Conservation (phyloP, 306 rosid genomes). For the Prunus mongolica region DNA sequence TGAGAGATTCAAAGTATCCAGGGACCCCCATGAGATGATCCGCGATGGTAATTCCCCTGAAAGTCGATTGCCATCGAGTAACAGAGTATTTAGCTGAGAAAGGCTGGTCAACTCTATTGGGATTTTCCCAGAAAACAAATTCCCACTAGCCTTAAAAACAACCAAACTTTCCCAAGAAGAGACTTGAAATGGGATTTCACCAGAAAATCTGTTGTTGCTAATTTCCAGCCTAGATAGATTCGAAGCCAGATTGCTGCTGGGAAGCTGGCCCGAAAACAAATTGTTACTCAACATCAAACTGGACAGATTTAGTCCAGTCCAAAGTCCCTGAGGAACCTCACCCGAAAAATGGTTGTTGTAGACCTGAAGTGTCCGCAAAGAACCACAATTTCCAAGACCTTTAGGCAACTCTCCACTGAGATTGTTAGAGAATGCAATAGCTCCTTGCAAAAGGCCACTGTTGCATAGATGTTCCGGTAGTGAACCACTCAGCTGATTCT, state of each 20-base stretch:
- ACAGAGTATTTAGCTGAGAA: conserved; percentile 39
- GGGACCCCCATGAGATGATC: conserved; percentile 58
- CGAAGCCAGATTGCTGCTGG: conserved; percentile 37
- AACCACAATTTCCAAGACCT: conserved; percentile 52
- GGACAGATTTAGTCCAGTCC: conserved; percentile 51
- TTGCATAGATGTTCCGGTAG: conserved; percentile 68
- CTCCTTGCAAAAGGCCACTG: conserved; percentile 48
- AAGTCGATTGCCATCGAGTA: conserved; percentile 59
- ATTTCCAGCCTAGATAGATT: conserved; percentile 60
- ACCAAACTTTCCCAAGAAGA: conserved; percentile 39
- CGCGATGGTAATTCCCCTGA: conserved; percentile 64
- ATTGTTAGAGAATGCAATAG: conserved; percentile 52
- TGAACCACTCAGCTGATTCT: conserved; percentile 52
- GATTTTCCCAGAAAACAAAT: conserved; percentile 57
- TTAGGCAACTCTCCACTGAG: conserved; percentile 53
- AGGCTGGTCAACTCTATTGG: conserved; percentile 58
- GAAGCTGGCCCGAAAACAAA: conserved; percentile 67
- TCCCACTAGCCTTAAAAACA: conserved; percentile 65
- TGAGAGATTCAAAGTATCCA: conserved; percentile 54
- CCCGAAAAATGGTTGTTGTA: conserved; percentile 56
- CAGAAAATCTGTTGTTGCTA: conserved; percentile 62
- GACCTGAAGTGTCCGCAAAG: conserved; percentile 45
- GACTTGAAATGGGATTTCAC: conserved; percentile 50
- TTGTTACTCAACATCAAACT: conserved; percentile 59
- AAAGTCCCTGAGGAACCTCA: conserved; percentile 59